Base-by-base conservation (phyloP, 768 basidiomycete species). In the Mycena albidolilacea region DNA sequence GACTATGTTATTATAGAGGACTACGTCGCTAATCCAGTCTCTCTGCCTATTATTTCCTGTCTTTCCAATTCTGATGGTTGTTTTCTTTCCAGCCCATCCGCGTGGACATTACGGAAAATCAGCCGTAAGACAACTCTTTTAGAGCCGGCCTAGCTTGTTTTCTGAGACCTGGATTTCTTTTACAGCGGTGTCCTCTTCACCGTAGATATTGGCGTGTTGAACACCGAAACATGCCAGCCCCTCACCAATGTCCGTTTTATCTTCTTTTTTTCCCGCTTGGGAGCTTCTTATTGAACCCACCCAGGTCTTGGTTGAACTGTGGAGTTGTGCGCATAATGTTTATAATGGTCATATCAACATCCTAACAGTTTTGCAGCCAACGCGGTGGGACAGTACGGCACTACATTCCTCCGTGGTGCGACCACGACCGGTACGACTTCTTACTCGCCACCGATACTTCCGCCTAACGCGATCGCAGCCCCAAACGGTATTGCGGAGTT, bases 401-500 rank as follows among this genome's bases (percentile, higher is more conserved):
- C 64, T 2, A 79, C 80, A 11, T 85, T 81, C 77, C 75, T 84
- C 17, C 80, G 85, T n/a, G 85, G 85, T 19, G 84, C 82, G 3
- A 79, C 75, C 8, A 65, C 77, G 11, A 79, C 84, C 8, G 81
- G 73, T 59, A 64, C 9, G 5, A 21, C 21, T 38, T 15, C 43
- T 46, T 44, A 2, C 4, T 37, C 11, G 17, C 12, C 6, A 0
- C 39, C n/a, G 39, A 57, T 37, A 23, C 21, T 15, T 62, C 14
- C 12, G 15, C 23, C 7, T 46, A 9, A 44, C 10, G 17, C 41
- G n/a, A 11, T 35, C 30, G 14, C 43, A 70, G 73, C 70, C 37
- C 77, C 79, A 5, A 81, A 81, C 60, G 85, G 85, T 17, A 82
- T 85, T 67, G 84, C 82, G 54, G 84, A 85, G 73, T 82, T 85